phyloP scores from a whole-genome alignment of 768 basidiomycete species.

The Calocybe cyanea region DNA sequence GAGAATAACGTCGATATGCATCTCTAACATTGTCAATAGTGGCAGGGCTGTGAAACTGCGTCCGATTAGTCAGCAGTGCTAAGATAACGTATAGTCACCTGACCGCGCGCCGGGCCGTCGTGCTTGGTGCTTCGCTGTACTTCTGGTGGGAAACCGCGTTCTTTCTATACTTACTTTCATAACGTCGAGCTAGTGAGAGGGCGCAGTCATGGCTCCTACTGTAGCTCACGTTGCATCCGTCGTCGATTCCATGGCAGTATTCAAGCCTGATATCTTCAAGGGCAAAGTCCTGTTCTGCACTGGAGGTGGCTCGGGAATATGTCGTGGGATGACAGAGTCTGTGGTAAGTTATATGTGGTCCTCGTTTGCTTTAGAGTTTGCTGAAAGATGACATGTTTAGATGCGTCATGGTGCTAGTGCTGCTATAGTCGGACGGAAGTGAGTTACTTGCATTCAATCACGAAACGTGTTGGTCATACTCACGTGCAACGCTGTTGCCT shows the following conservation, averaged over 20 bases:
- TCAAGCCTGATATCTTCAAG: conserved; percentile 79
- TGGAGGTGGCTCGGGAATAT: conserved; percentile 91
- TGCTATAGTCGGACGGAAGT: conserved; percentile 86
- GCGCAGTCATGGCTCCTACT: conserved; percentile 33
- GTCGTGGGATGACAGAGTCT: conserved; percentile 81
- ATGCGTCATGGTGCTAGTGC: conserved; percentile 83
- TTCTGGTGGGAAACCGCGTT: no score
- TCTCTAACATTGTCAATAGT: no score
- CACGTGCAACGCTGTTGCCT: not conserved
- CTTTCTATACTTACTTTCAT: no score
- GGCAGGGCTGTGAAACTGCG: no score
- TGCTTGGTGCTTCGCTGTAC: no score
- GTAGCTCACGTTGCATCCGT: conserved; percentile 41
- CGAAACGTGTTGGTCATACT: not conserved
- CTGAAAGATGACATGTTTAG: no score
- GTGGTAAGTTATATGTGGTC: conserved; percentile 47
- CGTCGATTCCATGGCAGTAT: conserved; percentile 57
- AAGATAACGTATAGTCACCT: no score
- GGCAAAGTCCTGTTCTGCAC: conserved; percentile 92
- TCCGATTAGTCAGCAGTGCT: no score
- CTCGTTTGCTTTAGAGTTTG: not conserved
- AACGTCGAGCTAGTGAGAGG: no score
- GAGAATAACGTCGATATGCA: no score
- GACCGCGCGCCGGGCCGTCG: no score
- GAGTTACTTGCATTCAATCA: conserved; percentile 22